Evolutionary conservation across 495 filamentous ascomycete genomes (phyloP).

Genomic region (Ascodesmis nigricans): DNA sequence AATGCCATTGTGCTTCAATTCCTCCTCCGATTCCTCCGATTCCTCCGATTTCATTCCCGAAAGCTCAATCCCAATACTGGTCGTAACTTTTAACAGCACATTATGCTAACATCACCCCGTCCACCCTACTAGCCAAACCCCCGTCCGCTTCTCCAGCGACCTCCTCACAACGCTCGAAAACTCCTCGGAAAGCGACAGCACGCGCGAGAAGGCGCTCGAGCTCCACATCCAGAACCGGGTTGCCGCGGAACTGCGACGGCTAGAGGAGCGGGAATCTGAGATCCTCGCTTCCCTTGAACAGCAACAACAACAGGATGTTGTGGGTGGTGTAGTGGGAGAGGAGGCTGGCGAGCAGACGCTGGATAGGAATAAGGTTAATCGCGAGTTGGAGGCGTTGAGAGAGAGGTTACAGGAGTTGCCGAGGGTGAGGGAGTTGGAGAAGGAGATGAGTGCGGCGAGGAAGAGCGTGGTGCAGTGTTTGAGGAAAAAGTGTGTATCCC

Average conservation of each 20-base stretch:
- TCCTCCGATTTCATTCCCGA: not conserved
- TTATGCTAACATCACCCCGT: not conserved
- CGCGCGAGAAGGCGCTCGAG: conserved; percentile 62
- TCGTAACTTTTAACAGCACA: too few species aligned
- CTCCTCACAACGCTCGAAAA: conserved; percentile 61
- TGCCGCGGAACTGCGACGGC: conserved; percentile 54
- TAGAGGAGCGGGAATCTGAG: conserved; percentile 34
- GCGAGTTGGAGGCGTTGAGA: conserved; percentile 54
- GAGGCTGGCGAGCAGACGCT: conserved; percentile 7
- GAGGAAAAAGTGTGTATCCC: conserved; percentile 33
- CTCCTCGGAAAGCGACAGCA: conserved; percentile 73
- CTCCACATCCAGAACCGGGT: conserved; percentile 78
- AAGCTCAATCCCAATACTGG: too few species aligned
- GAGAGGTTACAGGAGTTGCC: conserved; percentile 51
- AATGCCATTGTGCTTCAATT: too few species aligned
- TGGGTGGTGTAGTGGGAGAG: conserved; percentile 18
- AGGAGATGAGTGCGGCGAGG: conserved; percentile 49
- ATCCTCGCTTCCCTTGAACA: conserved; percentile 40
- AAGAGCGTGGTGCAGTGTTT: conserved; percentile 61
- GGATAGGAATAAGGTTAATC: conserved; percentile 26
- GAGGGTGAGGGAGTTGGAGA: conserved; percentile 42
- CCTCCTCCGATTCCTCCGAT: not conserved
- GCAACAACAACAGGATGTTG: conserved; percentile 39
- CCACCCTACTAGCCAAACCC: conserved; percentile 40
- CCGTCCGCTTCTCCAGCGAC: conserved; percentile 68